Percentiles rank a stretch among this genome's conserved stretches.
These are phyloP conservation scores for Tieghemiomyces parasiticus DNA, from an alignment of 192 early-diverging fungal species.

Conservation along the genomic window DNA sequence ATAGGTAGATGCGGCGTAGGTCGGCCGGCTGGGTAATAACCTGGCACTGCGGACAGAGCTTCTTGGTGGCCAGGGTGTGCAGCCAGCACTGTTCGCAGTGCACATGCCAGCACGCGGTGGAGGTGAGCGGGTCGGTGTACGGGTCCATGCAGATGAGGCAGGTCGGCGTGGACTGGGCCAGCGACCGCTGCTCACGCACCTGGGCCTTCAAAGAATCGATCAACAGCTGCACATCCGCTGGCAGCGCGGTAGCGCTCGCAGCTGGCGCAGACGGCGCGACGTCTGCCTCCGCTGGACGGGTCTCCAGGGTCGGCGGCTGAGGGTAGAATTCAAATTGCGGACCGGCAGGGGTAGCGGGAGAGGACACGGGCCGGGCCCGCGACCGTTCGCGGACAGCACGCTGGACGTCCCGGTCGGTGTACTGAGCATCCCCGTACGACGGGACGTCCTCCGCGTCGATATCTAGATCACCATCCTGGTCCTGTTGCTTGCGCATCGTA, in stretches of 20 bases:
- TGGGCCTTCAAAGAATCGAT: constrained; percentile 66
- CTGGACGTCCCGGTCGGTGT: constrained; percentile 45
- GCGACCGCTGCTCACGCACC: constrained; percentile 44
- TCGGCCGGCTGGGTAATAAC: constrained; percentile 72
- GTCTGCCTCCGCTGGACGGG: constrained; percentile 11
- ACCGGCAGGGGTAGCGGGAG: neutral
- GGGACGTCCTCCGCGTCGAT: constrained; percentile 67
- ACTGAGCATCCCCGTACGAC: constrained; percentile 60
- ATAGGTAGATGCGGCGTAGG: constrained; percentile 66
- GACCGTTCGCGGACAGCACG: constrained; percentile 25
- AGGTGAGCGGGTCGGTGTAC: constrained; percentile 52
- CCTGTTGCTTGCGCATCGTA: constrained; percentile 29
- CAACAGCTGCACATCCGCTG: constrained; percentile 33
- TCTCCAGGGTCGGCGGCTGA: neutral
- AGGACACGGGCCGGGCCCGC: constrained; percentile 13
- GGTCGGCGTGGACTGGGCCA: constrained; percentile 29
- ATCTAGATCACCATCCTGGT: constrained; percentile 67
- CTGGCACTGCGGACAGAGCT: constrained; percentile 81
- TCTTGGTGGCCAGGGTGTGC: constrained; percentile 65
- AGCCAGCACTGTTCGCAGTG: constrained; percentile 86
- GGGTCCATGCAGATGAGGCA: constrained; percentile 72
- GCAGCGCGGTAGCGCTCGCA: constrained; percentile 5
- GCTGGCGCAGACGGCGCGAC: constrained; percentile 8
- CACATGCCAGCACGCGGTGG: constrained; percentile 85
- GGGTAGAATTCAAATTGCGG: constrained; percentile 16